Base-by-base conservation (phyloP, 768 basidiomycete genomes). In the Serendipita sp. region DNA sequence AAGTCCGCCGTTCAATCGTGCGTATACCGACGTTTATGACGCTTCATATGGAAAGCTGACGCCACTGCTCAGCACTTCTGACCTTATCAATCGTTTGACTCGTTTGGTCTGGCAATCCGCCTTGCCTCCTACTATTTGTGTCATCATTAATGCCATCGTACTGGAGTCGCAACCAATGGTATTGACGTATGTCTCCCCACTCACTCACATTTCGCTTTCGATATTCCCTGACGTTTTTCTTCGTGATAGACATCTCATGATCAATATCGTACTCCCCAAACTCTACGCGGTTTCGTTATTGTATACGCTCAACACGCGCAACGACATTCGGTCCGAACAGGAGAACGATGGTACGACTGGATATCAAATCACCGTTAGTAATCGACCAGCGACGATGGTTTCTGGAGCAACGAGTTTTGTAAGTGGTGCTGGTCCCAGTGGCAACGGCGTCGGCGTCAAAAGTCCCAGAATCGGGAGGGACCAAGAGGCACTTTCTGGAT, bases 291-390 rank as follows among this genome's bases (percentile, higher is more conserved):
- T 52, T 29, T 64, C 63, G 29, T n/a, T 52, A n/a, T 31, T 64
- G 15, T 64, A 64, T 46, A 64, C 63, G 11, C 63, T 64, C 63
- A 64, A 64, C 63, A 6, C 43, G 31, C 63, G 63, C 55, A 60
- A 60, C 10, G 31, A 64, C 3, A 53, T 29, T 3, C 63, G 45
- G 45, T 31, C 23, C 45, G 23, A 33, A 13, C 46, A 48, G 5
- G 36, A n/a, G 3, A 64, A n/a, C 48, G 6, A 5, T 6, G 6
- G 5, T 13, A 6, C 40, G 40, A 40, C 40, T 5, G 40, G 40
- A 5, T 40, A 40, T 40, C 40, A 40, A 6, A 40, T 40, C 13
- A 40, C 40, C 40, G 13, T 13, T 5, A 6, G 6, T 13, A 13
- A 13, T 13, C 6, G 40, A 6, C 6, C 6, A 6, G 40, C 6